A percentile compares a stretch with the other conserved stretches of the same genome.
Evolutionary conservation across 1,284 basidiomycete genomes (phyloP).

Genomic region (Trichosporon faecale): DNA sequence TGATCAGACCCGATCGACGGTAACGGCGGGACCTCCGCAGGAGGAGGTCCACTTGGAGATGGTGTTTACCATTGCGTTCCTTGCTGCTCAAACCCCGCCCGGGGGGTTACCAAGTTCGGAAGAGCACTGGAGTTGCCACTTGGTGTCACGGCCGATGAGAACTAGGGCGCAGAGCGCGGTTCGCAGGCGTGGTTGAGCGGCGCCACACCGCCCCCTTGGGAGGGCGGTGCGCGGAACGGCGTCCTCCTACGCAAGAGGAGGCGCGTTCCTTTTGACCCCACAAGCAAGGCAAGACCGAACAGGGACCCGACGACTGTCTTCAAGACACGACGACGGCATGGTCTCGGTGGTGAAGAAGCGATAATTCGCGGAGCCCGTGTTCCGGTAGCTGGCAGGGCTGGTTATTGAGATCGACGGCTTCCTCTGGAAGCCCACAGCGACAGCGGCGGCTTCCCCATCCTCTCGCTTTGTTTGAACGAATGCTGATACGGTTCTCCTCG

Average conservation of each 20-base stretch:
- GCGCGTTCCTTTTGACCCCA: background rate
- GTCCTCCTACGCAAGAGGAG: background rate
- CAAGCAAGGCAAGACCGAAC: background rate
- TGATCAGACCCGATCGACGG: background rate
- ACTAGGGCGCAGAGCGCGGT: background rate
- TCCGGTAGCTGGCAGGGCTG: background rate
- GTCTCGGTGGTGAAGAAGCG: conserved; percentile 9
- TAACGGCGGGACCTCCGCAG: background rate
- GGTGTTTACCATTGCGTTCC: background rate
- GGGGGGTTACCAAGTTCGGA: background rate
- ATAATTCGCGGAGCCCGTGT: conserved; percentile 5
- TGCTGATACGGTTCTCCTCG: conserved; percentile 5
- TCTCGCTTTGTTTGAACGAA: conserved; percentile 11
- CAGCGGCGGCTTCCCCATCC: conserved; percentile 2
- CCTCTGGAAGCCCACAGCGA: background rate
- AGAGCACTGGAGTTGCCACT: background rate
- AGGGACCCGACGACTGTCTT: conserved; percentile 7
- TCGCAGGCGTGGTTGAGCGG: background rate
- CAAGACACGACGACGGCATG: background rate
- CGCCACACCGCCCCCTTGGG: background rate
- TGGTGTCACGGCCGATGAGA: background rate
- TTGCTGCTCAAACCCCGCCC: background rate
- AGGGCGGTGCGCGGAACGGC: background rate
- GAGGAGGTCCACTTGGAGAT: background rate
- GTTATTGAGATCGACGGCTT: background rate